Evolutionary conservation across 345 rosid species (phyloP).

Genomic region (Camelina sativa): DNA sequence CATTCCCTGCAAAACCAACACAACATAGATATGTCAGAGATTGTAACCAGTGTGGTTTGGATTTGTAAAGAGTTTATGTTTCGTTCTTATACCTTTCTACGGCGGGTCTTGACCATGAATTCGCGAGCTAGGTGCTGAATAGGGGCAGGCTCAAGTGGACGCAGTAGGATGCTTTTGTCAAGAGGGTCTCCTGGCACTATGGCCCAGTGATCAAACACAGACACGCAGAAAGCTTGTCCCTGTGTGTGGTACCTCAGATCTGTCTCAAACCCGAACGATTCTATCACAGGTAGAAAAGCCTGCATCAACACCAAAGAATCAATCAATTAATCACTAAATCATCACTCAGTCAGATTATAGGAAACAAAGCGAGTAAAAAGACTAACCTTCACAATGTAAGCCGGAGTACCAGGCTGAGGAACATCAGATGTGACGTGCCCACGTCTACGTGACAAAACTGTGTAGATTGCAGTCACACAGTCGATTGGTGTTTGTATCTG

Average conservation of each 20-base stretch:
- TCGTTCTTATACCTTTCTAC: slow-evolving; percentile 65
- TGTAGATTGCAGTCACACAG: slow-evolving; percentile 93
- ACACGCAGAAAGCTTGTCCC: slow-evolving; percentile 84
- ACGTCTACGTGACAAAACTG: slow-evolving; percentile 90
- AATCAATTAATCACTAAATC: not conserved
- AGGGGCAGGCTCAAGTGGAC: slow-evolving; percentile 92
- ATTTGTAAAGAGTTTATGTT: not conserved
- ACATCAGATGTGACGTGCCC: slow-evolving; percentile 98
- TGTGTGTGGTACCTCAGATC: slow-evolving; percentile 90
- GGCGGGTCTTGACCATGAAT: slow-evolving; percentile 57
- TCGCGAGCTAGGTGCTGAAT: slow-evolving; percentile 91
- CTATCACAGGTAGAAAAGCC: slow-evolving; percentile 92
- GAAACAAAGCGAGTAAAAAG: slow-evolving; percentile 9
- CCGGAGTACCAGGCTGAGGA: slow-evolving; percentile 98
- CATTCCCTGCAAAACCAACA: slow-evolving; percentile 69
- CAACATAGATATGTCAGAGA: slow-evolving; percentile 3
- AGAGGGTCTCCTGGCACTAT: slow-evolving; percentile 95
- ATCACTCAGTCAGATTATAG: slow-evolving; percentile 11
- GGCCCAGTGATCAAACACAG: slow-evolving; percentile 90
- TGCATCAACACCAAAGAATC: slow-evolving; percentile 39
- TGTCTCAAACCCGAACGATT: slow-evolving; percentile 93
- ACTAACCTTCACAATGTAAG: slow-evolving; percentile 87
- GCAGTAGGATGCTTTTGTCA: slow-evolving; percentile 80
- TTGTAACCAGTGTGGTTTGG: not conserved
- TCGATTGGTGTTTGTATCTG: slow-evolving; percentile 99